Evolutionary conservation across 2,329 filamentous ascomycete species (phyloP).

Genomic region (Paecilomyces sp.): DNA sequence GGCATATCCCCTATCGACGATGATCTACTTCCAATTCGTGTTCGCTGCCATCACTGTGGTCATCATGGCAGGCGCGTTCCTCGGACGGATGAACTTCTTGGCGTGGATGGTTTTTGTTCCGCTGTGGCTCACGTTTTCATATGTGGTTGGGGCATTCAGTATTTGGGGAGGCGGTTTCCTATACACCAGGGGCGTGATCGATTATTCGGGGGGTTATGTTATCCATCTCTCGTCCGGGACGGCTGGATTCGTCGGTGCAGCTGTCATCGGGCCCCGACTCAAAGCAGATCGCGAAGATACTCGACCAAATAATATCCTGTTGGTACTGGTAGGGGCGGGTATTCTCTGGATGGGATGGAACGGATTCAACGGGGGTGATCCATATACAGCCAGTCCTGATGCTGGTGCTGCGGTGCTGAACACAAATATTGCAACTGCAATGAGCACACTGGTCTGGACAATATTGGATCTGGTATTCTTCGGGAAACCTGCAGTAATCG

Average conservation of each 20-base stretch:
- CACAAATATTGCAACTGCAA: slow-evolving; percentile 44
- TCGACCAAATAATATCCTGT: slow-evolving; percentile 42
- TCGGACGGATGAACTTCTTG: slow-evolving; percentile 45
- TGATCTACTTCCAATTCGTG: slow-evolving; percentile 50
- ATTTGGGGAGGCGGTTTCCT: slow-evolving; percentile 44
- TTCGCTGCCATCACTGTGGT: slow-evolving; percentile 47
- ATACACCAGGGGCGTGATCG: slow-evolving; percentile 40
- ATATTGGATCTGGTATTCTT: slow-evolving; percentile 40
- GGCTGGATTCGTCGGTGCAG: slow-evolving; percentile 39
- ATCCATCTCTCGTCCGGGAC: slow-evolving; percentile 49
- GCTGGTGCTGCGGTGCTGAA: slow-evolving; percentile 47
- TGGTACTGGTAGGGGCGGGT: slow-evolving; percentile 41
- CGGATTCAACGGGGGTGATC: slow-evolving; percentile 48
- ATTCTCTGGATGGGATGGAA: slow-evolving; percentile 50
- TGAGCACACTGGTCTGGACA: slow-evolving; percentile 43
- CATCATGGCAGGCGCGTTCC: slow-evolving; percentile 40
- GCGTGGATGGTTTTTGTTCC: slow-evolving; percentile 49
- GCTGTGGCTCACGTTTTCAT: slow-evolving; percentile 44
- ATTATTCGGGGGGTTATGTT: slow-evolving; percentile 48
- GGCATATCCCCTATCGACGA: slow-evolving; percentile 41
- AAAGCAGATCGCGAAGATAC: slow-evolving; percentile 38
- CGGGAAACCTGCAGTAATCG: slow-evolving; percentile 44
- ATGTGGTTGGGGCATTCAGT: slow-evolving; percentile 34
- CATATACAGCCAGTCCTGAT: slow-evolving; percentile 44
- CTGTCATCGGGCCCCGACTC: slow-evolving; percentile 42